Percentiles rank a stretch among this genome's conserved stretches.
Conservation (phyloP, 768 basidiomycete species). For the Kwoniella europaea region DNA sequence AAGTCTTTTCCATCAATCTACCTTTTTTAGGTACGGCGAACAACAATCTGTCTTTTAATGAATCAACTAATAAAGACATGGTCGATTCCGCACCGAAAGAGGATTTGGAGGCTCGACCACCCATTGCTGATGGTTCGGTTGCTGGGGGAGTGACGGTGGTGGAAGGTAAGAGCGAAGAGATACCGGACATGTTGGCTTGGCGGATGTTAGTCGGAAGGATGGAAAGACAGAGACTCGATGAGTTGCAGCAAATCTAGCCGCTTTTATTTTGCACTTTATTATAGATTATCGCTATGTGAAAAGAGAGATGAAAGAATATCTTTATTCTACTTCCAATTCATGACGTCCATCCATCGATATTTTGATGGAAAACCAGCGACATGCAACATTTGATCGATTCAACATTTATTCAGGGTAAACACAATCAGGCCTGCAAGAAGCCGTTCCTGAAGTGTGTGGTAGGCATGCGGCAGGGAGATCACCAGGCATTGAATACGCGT, state of each 20-base stretch:
- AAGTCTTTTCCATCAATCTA: slow-evolving; percentile 86
- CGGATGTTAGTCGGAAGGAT: background rate
- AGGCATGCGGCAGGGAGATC: background rate
- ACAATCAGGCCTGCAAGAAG: background rate
- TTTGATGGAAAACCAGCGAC: slow-evolving; percentile 1
- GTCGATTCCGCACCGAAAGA: slow-evolving; percentile 55
- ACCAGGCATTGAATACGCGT: background rate
- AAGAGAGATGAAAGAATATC: background rate
- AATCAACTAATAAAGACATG: slow-evolving; percentile 69
- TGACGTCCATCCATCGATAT: slow-evolving; percentile 2
- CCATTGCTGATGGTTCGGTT: slow-evolving; percentile 13
- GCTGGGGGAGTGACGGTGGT: slow-evolving; percentile 15
- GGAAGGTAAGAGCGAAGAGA: slow-evolving; percentile 12
- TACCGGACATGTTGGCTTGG: slow-evolving; percentile 2
- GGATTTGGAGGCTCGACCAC: slow-evolving; percentile 25
- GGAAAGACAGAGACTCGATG: background rate
- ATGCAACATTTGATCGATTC: slow-evolving; percentile 12
- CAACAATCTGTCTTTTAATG: slow-evolving; percentile 80
- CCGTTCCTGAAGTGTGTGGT: background rate
- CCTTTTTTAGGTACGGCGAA: slow-evolving; percentile 99
- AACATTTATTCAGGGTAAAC: slow-evolving; percentile 8
- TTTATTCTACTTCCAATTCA: background rate
- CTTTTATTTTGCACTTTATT: background rate
- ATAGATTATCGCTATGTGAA: background rate
- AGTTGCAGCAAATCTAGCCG: background rate